Evolutionary conservation across 176 grass and related monocot genomes (phyloP).

Genomic region (Aegilops tauschii): DNA sequence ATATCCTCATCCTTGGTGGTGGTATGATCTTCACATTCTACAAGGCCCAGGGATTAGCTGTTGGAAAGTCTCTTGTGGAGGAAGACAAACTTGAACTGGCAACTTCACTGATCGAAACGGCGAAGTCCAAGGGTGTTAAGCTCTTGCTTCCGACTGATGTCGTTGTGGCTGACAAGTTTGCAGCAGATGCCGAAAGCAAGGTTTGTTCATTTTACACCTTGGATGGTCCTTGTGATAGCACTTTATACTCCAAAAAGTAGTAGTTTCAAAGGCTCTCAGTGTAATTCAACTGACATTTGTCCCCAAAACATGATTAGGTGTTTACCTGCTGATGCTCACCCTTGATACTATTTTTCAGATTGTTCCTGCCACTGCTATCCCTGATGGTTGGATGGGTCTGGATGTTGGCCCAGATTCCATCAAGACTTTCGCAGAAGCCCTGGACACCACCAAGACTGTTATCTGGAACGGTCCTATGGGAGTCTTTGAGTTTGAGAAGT

Average conservation of each 20-base stretch:
- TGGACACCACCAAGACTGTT: conserved; percentile 61
- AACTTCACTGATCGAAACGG: conserved; percentile 71
- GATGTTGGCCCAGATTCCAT: conserved; percentile 86
- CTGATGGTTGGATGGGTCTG: conserved; percentile 94
- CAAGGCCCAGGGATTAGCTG: conserved; percentile 80
- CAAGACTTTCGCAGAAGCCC: conserved; percentile 61
- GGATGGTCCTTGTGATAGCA: not conserved
- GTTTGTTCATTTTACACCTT: conserved; percentile 35
- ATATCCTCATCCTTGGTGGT: conserved; percentile 92
- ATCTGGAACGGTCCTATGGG: conserved; percentile 99
- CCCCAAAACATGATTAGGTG: not conserved
- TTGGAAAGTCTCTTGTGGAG: conserved; percentile 96
- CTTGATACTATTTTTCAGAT: conserved; percentile 36
- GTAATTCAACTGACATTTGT: not conserved
- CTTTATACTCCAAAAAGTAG: not conserved
- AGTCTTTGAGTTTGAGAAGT: conserved; percentile 97
- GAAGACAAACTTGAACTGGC: conserved; percentile 97
- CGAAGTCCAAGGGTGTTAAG: conserved; percentile 74
- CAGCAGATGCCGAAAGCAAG: conserved; percentile 94
- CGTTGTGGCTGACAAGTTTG: conserved; percentile 86
- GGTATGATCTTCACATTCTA: conserved; percentile 98
- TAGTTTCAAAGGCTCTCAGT: not conserved
- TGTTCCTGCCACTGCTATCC: conserved; percentile 68
- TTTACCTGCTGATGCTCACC: conserved; percentile 4
- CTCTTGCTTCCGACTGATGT: conserved; percentile 85